Evolutionary conservation across 2,329 filamentous ascomycete genomes (phyloP).

Genomic region (Cyclaneusma minus): DNA sequence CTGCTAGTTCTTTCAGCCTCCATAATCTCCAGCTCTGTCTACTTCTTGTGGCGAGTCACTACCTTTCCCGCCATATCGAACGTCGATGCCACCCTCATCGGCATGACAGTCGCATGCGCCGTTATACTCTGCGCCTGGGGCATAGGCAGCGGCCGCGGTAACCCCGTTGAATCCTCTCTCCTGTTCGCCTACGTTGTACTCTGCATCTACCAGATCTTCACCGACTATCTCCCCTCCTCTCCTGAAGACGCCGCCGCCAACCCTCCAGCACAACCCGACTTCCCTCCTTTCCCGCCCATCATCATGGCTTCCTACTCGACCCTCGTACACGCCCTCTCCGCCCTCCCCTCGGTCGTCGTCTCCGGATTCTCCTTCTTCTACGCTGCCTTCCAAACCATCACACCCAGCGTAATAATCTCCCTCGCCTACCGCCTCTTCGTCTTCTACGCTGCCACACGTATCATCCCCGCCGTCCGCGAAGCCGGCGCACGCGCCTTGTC

Average conservation of each 20-base stretch:
- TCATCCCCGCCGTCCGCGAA: conserved; percentile 86
- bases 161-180: conserved; percentile 86
- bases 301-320: conserved; percentile 98
- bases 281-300: conserved; percentile 89
- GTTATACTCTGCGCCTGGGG: conserved; percentile 89
- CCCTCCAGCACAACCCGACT: conserved; percentile 56
- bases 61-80: conserved; percentile 89
- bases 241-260: conserved; percentile 40
- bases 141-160: conserved; percentile 84
- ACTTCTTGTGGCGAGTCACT: conserved; percentile 91
- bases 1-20: conserved; percentile 79
- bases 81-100: conserved; percentile 82
- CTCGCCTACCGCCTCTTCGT: conserved; percentile 87
- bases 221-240: conserved; percentile 78
- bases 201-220: conserved; percentile 98
- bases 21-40: conserved; percentile 83
- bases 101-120: conserved; percentile 79
- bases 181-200: conserved; percentile 97
- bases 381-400: conserved; percentile 88
- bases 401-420: conserved; percentile 88
- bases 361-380: conserved; percentile 76
- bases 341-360: conserved; percentile 68
- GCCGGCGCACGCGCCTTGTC: conserved; percentile 70
- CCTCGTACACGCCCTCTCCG: conserved; percentile 67
- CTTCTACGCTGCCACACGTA: conserved; percentile 87